phyloP scores from a whole-genome alignment of 805 yeast species.

The Limtongia smithiae region DNA sequence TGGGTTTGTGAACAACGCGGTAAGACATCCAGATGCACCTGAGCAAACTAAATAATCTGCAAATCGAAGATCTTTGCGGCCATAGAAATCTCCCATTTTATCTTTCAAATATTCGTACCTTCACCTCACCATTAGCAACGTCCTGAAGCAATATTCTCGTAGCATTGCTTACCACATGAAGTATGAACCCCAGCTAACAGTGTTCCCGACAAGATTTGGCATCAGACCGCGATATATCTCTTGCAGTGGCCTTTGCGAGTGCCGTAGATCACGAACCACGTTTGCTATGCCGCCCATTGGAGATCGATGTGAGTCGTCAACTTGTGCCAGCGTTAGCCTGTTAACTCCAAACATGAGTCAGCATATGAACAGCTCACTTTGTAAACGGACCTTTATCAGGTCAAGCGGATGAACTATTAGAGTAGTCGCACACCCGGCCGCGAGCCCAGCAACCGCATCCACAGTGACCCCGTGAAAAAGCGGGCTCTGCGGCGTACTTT shows the following conservation, averaged over 20 bases:
- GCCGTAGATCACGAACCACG: conserved; percentile 9
- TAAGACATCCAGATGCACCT: conserved; percentile 66
- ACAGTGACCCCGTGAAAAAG: conserved; percentile 1
- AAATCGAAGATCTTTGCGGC: conserved; percentile 38
- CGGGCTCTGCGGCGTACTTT: no score
- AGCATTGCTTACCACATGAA: conserved; percentile 64
- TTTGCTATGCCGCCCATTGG: conserved; percentile 12
- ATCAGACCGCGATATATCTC: conserved; percentile 69
- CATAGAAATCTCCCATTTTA: not conserved
- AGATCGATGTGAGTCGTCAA: conserved; percentile 8
- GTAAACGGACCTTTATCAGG: conserved; percentile 76
- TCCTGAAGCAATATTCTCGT: not conserved
- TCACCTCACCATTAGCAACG: not conserved
- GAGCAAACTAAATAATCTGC: conserved; percentile 53
- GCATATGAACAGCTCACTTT: conserved; percentile 37
- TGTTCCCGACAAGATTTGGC: conserved; percentile 79
- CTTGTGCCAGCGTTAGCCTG: conserved; percentile 2
- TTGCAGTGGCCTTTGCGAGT: conserved; percentile 20
- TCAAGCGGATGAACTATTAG: conserved; percentile 85
- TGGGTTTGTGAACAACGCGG: conserved; percentile 81
- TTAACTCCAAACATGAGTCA: conserved; percentile 3
- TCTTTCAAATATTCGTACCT: conserved; percentile 24
- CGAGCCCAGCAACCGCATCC: conserved; percentile 67
- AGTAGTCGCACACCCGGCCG: conserved; percentile 81
- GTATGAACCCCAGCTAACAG: conserved; percentile 85